A percentile compares a stretch with the other conserved stretches of the same genome.
These are phyloP conservation scores for Blastobotrys terrestris DNA, from an alignment of 805 yeast species.

Conservation along the genomic window DNA sequence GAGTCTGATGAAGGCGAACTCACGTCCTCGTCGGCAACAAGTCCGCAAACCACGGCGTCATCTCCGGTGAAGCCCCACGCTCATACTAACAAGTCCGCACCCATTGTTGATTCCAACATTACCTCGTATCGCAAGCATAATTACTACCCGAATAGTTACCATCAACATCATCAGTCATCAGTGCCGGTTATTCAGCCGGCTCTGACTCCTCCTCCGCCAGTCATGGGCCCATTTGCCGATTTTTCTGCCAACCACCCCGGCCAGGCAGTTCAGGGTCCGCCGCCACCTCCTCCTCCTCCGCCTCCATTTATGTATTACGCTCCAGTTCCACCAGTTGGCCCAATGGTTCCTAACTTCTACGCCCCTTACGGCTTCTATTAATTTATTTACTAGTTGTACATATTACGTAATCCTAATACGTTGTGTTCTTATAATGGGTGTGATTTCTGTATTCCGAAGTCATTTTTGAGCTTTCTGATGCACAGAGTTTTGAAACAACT, in stretches of 20 bases:
- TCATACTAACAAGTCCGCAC: not conserved
- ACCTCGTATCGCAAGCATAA: not conserved
- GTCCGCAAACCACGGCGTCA: not conserved
- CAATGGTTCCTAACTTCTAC: not conserved
- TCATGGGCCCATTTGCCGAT: not conserved
- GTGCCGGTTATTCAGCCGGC: not conserved
- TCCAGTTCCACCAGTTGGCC: not conserved
- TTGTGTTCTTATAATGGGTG: too few species aligned
- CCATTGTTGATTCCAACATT: not conserved
- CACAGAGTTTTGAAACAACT: too few species aligned
- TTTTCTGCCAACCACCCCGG: not conserved
- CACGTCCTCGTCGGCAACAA: not conserved
- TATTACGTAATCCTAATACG: not conserved
- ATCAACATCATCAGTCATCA: not conserved
- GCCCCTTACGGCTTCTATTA: not conserved
- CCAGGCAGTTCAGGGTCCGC: not conserved
- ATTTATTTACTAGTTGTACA: not conserved
- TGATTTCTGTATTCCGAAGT: too few species aligned
- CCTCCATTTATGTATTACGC: not conserved
- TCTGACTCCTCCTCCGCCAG: not conserved
- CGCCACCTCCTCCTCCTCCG: constrained; percentile 4
- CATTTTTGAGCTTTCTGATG: too few species aligned
- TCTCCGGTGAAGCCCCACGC: not conserved
- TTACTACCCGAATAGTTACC: not conserved
- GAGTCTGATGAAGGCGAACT: not conserved